Evolutionary conservation across 495 filamentous ascomycete species (phyloP), one percentile per base, ranked within the genome.

Genomic region (Tuber umbilicatum): DNA sequence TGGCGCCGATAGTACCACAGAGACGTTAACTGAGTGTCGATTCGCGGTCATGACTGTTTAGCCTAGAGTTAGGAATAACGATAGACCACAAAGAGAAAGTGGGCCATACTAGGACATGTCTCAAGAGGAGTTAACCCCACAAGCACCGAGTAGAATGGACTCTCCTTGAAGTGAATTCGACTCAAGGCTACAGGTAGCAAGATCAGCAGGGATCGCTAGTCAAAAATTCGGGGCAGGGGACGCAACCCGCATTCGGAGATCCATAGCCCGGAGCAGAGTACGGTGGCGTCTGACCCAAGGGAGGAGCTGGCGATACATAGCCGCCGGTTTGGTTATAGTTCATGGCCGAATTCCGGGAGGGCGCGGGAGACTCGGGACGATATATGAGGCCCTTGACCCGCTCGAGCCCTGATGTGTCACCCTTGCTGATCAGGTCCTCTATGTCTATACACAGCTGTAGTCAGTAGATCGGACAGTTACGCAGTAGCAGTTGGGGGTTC

Each of bases 141-240:
- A 40, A 89, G 69, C 42, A 93, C 84, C 0, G 86, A 87, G 79
- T 91, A 95, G 80, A 94, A 96, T 2, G 93, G 92, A 73, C 91
- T 94, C 10, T 89, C 85, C 79, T 93, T 94, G 83, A 93, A 96
- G 42, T 84, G 84, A 70, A 82, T 84, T 75, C 79, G 84, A 69
- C 38, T 83, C 82, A 67, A 83, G 78, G 39, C 84, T 68, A 73
- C 64, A 21, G 70, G 64, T 67, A 43, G 23, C 40, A 69, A 70
- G 70, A 80, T 81, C 60, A 75, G 70, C 19, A 40, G n/a, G 70
- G 78, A 82, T 40, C 72, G 69, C 37, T 71, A 76, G 55, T 74
- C 27, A 77, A 40, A 70, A 78, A 17, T 16, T 75, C 68, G 73
- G 73, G 70, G 74, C 71, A 67, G 45, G 68, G 41, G 67, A 68